These are phyloP conservation scores for Nakazawaea wickerhamii DNA, from an alignment of 805 yeast genomes.

Conservation along the genomic window DNA sequence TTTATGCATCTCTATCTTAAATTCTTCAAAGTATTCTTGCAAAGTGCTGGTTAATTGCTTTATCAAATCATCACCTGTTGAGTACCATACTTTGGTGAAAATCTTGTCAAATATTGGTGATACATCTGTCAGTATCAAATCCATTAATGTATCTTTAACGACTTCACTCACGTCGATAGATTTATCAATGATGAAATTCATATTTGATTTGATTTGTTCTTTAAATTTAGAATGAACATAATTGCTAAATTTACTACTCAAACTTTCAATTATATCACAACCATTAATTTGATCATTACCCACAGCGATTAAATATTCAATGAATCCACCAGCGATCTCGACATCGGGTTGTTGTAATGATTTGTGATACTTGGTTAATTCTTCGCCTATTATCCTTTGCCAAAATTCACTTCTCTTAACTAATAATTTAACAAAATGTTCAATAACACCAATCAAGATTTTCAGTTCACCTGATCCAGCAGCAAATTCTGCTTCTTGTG, in stretches of 20 bases:
- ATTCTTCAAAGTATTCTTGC: conserved; percentile 68
- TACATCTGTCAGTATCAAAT: conserved; percentile 69
- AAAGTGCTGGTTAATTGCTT: conserved; percentile 65
- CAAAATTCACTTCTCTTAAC: conserved; percentile 59
- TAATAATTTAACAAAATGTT: conserved; percentile 59
- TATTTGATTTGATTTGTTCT: conserved; percentile 48
- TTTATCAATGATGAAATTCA: conserved; percentile 69
- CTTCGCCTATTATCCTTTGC: conserved; percentile 48
- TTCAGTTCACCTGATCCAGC: conserved; percentile 79
- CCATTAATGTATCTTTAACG: conserved; percentile 49
- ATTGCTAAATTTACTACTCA: conserved; percentile 58
- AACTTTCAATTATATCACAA: conserved; percentile 65
- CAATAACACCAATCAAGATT: conserved; percentile 73
- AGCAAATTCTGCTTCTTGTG: conserved; percentile 87
- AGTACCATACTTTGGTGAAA: conserved; percentile 70
- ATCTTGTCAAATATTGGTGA: conserved; percentile 53
- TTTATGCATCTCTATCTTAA: conserved; percentile 46
- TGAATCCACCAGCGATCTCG: conserved; percentile 64
- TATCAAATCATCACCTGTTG: conserved; percentile 46
- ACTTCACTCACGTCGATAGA: conserved; percentile 69
- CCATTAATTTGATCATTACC: conserved; percentile 80
- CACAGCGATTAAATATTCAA: conserved; percentile 75
- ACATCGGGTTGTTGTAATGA: conserved; percentile 26
- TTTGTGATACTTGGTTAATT: conserved; percentile 33
- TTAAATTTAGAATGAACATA: conserved; percentile 61